Base-by-base conservation (phyloP, 177 flowering plant genomes). In the Vitis hybrid region DNA sequence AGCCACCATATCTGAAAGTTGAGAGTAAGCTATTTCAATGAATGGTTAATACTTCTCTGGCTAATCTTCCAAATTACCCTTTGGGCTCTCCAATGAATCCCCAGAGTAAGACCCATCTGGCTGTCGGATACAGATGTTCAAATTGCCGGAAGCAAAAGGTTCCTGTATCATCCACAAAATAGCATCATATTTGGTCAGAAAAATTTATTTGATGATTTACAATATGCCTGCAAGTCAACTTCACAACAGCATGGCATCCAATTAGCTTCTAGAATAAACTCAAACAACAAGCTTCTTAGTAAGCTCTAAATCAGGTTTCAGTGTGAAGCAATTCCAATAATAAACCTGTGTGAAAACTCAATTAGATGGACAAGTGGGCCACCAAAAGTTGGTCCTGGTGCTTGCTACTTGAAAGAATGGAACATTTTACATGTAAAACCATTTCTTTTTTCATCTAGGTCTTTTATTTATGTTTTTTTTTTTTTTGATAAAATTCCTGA, bases 71-170 rank as follows among this genome's bases (percentile, higher is more conserved):
- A 70, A 59, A 67, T 24, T 56, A 17, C 75, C 80, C 60, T 62
- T 78, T 59, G 79, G 79, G 64, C 82, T 80, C 20, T 84, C 87
- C 66, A 82, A 31, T 55, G 78, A 66, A 65, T 84, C 84, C 18
- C 78, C 80, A 22, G 73, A 60, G 67, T 82, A 80, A 2, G 87
- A 80, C 13, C 87, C 84, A 73, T 84, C 87, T 4, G 82, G 79
- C 56, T 77, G 83, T 62, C 80, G 85, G 57, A 82, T 69, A 62
- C 76, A 80, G 11, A 84, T 75, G 77, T 84, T 82, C 68, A 80
- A 72, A 68, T 78, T 84, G 66, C 81, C 74, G 14, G 84, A 78
- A 24, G 77, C 69, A 24, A 76, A 66, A 55, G 69, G 53, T 15
- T 82, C 87, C 87, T 84, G 82, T 62, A 68, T 1, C 47, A 24